Base-by-base conservation (phyloP, 768 basidiomycete species). In the Suillus paluster region DNA sequence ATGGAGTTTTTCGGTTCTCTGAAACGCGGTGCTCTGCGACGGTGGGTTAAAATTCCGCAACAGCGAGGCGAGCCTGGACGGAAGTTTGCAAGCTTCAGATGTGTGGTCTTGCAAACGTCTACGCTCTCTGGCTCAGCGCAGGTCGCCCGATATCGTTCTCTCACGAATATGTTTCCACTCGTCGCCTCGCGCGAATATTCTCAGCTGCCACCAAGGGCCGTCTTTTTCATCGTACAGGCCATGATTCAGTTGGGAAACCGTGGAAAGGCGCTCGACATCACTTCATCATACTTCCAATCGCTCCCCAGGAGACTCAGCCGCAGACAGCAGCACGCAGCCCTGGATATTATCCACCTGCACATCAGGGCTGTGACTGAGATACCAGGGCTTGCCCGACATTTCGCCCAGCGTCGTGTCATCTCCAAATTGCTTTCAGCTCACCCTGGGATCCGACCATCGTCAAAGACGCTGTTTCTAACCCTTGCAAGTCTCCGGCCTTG, bases 391-490 rank as follows among this genome's bases (percentile, higher is more conserved):
- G 70, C 76, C 38, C 79, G 71, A 42, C 80, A 86, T 65, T 81
- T 78, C 67, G 70, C 78, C 34, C 74, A 77, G 56, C 81, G 81
- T 44, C 76, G 77, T 63, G 77, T 76, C 19, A 75, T 90, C 59
- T 67, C 77, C 48, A 74, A 75, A 23, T 72, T 89, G 23, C 67
- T 88, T 49, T 70, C 67, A 34, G 64, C 80, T 52, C 83, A 88
- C 68, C 78, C 80, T 17, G 73, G 73, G 48, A 70, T 92, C 25
- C 77, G 70, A 30, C 90, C 91, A 19, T 85, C 81, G 45, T 75
- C 88, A 25, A 79, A 78, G 21, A 90, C 90, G 5, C 69, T 92
- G 21, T 83, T 81, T 67, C 75, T 88, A 48, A 74, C 91, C 45
- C 79, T 93, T 33, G 75, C 80, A 33, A 77, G 83, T 49, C 77